Base-by-base conservation (phyloP, 768 basidiomycete species). In the Macrolepiota albuminosa region DNA sequence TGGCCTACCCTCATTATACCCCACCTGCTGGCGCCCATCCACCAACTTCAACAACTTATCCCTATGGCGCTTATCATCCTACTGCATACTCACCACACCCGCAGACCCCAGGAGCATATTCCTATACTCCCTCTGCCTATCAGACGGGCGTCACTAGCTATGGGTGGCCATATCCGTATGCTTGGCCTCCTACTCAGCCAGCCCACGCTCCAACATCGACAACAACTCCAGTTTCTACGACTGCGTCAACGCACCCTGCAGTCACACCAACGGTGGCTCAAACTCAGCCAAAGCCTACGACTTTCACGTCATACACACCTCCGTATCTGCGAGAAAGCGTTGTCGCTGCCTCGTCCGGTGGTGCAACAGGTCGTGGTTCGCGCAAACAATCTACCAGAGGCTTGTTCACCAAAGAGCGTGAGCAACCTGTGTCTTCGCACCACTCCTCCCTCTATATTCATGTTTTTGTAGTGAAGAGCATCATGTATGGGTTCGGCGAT, bases 401-500 rank as follows among this genome's bases (percentile, higher is more conserved):
- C 3, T 70, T 89, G 57, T 93, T 93, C 66, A 80, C 84, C 1
- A 92, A 91, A 83, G 91, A 93, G 74, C 72, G 91, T 91, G 67
- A 73, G 91, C 77, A 47, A 26, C 39, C 33, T 37, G 13, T 14
- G 16, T 46, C 11, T 31, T 14, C 14, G 34, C n/a, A 42, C 33
- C 13, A 24, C 50, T 18, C 13, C 43, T 43, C 14, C 42, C 16
- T 42, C 21, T 62, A 58, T 62, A 49, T 43, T 11, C 31, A 60
- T 55, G 54, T 53, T 31, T 60, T 64, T 58, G 57, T 65, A 93
- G 93, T 95, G 60, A 85, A 87, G 65, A 90, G 81, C 61, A 75
- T 95, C 54, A 93, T 94, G 93, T 95, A 93, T 68, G 93, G 91
- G 33, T 97, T 96, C 72, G 94, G 94, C 11, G 94, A 97, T 70